Evolutionary conservation across 2,329 filamentous ascomycete genomes (phyloP), one percentile per base, ranked within the genome.

Genomic region (Penicillium digitatum): DNA sequence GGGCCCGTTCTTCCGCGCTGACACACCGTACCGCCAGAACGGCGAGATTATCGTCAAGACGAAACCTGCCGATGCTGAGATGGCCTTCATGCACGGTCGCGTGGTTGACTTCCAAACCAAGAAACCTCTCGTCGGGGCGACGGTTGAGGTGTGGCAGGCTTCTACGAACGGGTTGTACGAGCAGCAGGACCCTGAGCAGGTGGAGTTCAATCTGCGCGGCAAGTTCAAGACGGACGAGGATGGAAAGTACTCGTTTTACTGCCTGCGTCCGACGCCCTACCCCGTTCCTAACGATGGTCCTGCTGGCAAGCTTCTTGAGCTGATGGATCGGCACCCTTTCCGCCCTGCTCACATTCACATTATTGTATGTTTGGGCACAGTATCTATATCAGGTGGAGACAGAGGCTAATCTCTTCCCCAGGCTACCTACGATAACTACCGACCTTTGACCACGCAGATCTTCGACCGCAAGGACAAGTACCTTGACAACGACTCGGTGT

Each of bases 1-100:
- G 0, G 90, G 90, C 0, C 90, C 90, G 1, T 95, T 95, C 76
- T 95, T 89, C 83, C 82, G 89, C 6, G 80, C 84, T 40, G 81
- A 91, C 62, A 84, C 89, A 0, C 89, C 90, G 5, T 75, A 81
- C 55, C 81, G 86, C 44, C 74, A 83, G n/a, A 88, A 88, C 67
- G 90, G 88, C 47, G 82, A 79, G 43, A 85, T 78, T 64, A 89
- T 94, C 59, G 74, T 80, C 58, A 78, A 76, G 59, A 81, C 81
- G 6, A 69, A 67, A 27, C 73, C 78, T 5, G 65, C 76, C 3
- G 74, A 79, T 54, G 81, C 78, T 26, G 74, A 87, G 58, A 74
- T 85, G 27, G 79, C 81, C 3, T 83, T 80, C 65, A 85, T 90
- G 79, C 82, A 89, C 61, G 87, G 89, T 47, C 76, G 67, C 3